Evolutionary conservation across 1,284 basidiomycete genomes (phyloP).

Genomic region (Moesziomyces antarcticus): DNA sequence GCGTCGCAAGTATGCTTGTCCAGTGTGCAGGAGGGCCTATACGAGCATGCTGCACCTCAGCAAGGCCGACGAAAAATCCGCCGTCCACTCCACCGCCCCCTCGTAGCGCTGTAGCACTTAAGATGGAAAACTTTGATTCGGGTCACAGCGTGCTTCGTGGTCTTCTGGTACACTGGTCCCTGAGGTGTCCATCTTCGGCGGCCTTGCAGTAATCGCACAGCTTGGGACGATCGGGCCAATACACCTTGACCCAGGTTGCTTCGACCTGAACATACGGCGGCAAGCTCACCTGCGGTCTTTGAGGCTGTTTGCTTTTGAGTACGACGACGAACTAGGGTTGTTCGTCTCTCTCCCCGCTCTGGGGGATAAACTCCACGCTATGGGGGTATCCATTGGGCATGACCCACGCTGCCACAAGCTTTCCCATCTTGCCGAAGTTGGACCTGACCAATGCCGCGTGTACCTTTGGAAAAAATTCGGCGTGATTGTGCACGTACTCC

Average conservation of each 20-base stretch:
- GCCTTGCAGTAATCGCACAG: conserved; percentile 12
- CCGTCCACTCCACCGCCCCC: conserved; percentile 23
- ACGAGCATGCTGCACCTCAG: conserved; percentile 57
- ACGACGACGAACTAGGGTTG: background rate
- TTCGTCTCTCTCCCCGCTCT: background rate
- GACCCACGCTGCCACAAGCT: background rate
- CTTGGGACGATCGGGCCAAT: background rate
- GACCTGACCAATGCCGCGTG: background rate
- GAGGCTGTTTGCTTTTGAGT: background rate
- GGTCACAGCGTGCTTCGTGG: no score
- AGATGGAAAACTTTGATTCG: no score
- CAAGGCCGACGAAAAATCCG: conserved; percentile 56
- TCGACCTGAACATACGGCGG: no score
- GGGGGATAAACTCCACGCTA: background rate
- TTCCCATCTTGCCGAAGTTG: background rate
- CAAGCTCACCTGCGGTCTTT: no score
- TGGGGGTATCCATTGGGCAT: conserved; percentile 8
- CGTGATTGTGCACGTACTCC: background rate
- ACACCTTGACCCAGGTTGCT: background rate
- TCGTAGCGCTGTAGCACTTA: no score
- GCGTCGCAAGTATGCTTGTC: conserved; percentile 61
- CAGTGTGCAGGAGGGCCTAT: conserved; percentile 62
- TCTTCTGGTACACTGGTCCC: background rate
- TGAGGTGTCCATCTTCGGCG: background rate
- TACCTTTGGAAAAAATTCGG: background rate